Evolutionary conservation across 2,329 filamentous ascomycete genomes (phyloP).

Genomic region (Fusarium nelsonii): DNA sequence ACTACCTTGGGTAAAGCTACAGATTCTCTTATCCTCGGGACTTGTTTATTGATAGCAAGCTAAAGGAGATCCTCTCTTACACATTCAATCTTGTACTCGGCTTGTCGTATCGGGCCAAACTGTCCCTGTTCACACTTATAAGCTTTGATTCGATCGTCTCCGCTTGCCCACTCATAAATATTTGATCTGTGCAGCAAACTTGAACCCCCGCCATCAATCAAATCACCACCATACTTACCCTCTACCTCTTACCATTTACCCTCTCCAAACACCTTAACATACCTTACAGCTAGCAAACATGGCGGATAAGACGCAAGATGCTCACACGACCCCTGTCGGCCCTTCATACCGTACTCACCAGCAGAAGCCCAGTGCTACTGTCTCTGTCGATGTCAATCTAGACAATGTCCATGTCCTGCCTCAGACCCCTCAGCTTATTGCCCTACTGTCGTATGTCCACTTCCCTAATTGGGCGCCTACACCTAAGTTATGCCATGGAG

Average conservation of each 20-base stretch:
- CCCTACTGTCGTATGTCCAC: conserved; percentile 88
- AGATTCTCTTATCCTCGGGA: conserved; percentile 38
- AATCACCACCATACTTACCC: background rate
- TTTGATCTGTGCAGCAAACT: conserved; percentile 18
- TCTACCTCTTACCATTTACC: background rate
- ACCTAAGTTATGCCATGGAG: conserved; percentile 13
- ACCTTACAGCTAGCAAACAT: conserved; percentile 45
- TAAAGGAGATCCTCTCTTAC: conserved; percentile 24
- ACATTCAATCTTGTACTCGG: conserved; percentile 26
- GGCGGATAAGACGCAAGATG: conserved; percentile 44
- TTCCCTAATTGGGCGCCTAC: conserved; percentile 21
- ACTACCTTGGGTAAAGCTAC: conserved; percentile 35
- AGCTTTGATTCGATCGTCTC: conserved; percentile 10
- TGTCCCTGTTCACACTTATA: background rate
- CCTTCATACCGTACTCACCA: conserved; percentile 81
- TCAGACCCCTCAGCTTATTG: conserved; percentile 97
- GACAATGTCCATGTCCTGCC: conserved; percentile 91
- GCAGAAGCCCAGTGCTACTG: conserved; percentile 87
- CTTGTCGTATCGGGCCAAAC: conserved; percentile 5
- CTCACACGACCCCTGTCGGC: conserved; percentile 75
- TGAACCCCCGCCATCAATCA: conserved; percentile 22
- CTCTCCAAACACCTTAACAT: conserved; percentile 23
- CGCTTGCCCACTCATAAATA: conserved; percentile 27
- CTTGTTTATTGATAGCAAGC: conserved; percentile 31
- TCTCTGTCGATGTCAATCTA: conserved; percentile 84